phyloP scores from a whole-genome alignment of 2,329 filamentous ascomycete genomes.

The Curvularia lunata region DNA sequence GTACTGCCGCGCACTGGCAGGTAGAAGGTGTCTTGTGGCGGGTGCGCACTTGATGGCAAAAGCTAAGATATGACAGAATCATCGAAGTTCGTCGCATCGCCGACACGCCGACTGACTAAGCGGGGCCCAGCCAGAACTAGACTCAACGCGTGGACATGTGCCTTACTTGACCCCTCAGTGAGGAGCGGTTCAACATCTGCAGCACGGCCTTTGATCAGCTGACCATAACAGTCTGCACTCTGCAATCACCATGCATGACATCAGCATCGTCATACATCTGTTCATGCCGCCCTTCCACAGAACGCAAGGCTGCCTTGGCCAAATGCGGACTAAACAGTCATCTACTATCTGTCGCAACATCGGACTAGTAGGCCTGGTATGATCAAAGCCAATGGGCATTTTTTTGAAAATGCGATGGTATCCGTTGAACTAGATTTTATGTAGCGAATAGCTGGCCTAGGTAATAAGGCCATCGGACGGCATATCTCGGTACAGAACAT shows the following conservation, averaged over 20 bases:
- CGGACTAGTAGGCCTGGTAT: neutral
- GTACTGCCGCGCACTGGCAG: constrained; percentile 27
- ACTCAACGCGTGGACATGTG: constrained; percentile 2
- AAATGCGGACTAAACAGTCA: neutral
- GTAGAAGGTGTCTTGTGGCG: constrained; percentile 18
- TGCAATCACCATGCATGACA: neutral
- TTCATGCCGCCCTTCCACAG: neutral
- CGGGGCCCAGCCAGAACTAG: constrained; percentile 4
- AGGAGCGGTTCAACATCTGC: neutral
- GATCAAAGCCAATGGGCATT: neutral
- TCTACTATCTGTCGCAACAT: neutral
- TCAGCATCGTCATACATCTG: neutral
- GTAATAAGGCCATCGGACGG: neutral
- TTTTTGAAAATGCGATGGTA: neutral
- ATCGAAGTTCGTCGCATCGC: constrained; percentile 20
- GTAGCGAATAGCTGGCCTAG: too few species aligned
- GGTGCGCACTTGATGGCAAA: constrained; percentile 25
- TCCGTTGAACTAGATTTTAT: neutral
- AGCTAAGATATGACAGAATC: constrained; percentile 25
- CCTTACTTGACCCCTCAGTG: neutral
- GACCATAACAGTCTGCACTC: neutral
- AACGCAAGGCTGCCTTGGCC: neutral
- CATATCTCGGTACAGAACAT: neutral
- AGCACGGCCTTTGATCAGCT: neutral
- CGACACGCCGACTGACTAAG: constrained; percentile 22